These are phyloP conservation scores for Geosmithia flava DNA, from an alignment of 2,329 filamentous ascomycete species.

Conservation along the genomic window DNA sequence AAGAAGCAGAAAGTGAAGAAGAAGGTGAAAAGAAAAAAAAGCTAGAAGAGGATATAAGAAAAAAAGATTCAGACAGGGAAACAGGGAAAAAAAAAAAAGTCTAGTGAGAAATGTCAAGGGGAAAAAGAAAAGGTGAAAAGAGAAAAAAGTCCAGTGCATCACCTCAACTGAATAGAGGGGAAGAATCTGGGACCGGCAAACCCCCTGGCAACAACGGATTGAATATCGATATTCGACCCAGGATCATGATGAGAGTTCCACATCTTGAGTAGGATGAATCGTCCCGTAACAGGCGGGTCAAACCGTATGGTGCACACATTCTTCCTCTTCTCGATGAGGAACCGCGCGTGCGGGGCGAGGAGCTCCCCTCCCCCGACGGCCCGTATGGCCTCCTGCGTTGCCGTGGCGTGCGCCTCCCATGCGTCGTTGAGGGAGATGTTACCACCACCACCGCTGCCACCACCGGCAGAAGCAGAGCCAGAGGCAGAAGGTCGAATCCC, in stretches of 20 bases:
- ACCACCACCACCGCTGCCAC: neutral
- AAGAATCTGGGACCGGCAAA: slow-evolving; percentile 81
- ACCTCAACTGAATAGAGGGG: slow-evolving; percentile 53
- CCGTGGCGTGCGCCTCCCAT: slow-evolving; percentile 34
- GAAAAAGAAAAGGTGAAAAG: neutral
- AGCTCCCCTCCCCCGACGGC: slow-evolving; percentile 43
- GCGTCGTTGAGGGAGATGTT: slow-evolving; percentile 15
- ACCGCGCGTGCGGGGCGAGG: slow-evolving; percentile 64
- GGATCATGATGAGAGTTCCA: slow-evolving; percentile 65
- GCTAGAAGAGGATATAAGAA: too few species aligned
- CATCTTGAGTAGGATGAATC: slow-evolving; percentile 80
- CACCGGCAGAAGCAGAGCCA: neutral
- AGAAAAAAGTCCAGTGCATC: slow-evolving; percentile 3
- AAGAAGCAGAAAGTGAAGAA: too few species aligned
- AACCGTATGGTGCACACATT: slow-evolving; percentile 81
- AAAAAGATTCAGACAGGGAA: too few species aligned
- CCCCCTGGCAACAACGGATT: slow-evolving; percentile 71
- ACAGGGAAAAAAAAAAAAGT: too few species aligned
- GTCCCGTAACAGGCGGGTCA: slow-evolving; percentile 66
- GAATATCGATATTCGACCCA: slow-evolving; percentile 70
- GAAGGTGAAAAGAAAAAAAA: too few species aligned
- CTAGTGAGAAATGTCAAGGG: too few species aligned
- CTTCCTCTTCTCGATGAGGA: slow-evolving; percentile 73
- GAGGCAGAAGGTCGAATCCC: neutral
- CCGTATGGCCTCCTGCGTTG: slow-evolving; percentile 43